Evolutionary conservation across 1,284 basidiomycete species (phyloP).

Genomic region (Ceratobasidium sp.): DNA sequence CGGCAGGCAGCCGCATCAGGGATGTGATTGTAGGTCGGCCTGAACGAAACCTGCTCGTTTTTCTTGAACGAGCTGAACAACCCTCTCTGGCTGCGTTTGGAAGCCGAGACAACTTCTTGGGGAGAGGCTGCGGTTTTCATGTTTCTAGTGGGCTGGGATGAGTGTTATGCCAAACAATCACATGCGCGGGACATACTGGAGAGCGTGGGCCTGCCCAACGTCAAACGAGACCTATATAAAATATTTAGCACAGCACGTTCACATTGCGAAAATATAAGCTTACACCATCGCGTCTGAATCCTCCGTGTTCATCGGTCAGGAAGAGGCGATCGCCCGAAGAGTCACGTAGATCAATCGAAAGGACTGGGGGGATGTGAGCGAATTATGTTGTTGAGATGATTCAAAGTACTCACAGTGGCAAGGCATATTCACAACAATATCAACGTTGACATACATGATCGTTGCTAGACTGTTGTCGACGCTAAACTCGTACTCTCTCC

Average conservation of each 20-base stretch:
- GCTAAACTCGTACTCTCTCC: slow-evolving; percentile 84
- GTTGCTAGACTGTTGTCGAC: slow-evolving; percentile 71
- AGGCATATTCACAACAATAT: slow-evolving; percentile 90
- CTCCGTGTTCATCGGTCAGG: slow-evolving; percentile 64
- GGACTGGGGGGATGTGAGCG: slow-evolving; percentile 55
- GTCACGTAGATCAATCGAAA: slow-evolving; percentile 90
- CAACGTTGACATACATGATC: slow-evolving; percentile 84
- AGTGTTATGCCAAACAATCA: slow-evolving; percentile 40
- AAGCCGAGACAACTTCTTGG: slow-evolving; percentile 70
- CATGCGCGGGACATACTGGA: slow-evolving; percentile 59
- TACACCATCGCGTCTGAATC: slow-evolving; percentile 86
- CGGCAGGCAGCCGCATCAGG: slow-evolving; percentile 76
- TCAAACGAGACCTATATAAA: slow-evolving; percentile 76
- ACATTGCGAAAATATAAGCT: slow-evolving; percentile 45
- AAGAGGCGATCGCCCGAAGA: slow-evolving; percentile 90
- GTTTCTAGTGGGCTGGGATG: slow-evolving; percentile 43
- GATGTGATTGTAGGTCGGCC: slow-evolving; percentile 74
- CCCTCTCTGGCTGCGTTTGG: slow-evolving; percentile 68
- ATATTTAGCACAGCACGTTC: slow-evolving; percentile 32
- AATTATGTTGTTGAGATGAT: background rate
- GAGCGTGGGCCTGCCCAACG: slow-evolving; percentile 76
- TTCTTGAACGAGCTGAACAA: slow-evolving; percentile 64
- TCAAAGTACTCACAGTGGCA: slow-evolving; percentile 74
- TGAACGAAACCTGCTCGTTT: slow-evolving; percentile 57
- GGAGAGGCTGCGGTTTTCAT: slow-evolving; percentile 59